Evolutionary conservation across 495 filamentous ascomycete genomes (phyloP).

Genomic region (Eremomyces bilateralis): DNA sequence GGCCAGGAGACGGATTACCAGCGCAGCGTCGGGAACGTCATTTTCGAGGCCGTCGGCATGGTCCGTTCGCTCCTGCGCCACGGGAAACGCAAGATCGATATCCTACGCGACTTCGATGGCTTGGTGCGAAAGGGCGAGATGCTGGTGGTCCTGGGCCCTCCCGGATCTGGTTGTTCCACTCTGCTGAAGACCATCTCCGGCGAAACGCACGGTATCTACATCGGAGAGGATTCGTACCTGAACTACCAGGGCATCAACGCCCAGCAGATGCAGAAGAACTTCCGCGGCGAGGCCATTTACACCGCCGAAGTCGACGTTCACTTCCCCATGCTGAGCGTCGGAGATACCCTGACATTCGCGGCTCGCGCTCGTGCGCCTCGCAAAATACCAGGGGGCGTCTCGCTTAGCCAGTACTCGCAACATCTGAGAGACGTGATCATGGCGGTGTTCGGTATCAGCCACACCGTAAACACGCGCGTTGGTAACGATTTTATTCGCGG

Average conservation of each 20-base stretch:
- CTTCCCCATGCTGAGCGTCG: constrained; percentile 20
- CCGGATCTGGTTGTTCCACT: constrained; percentile 48
- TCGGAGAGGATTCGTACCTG: constrained; percentile 17
- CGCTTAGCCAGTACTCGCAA: constrained; percentile 10
- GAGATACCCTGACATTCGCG: constrained; percentile 20
- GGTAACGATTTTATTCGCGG: constrained; percentile 23
- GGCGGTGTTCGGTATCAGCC: constrained; percentile 23
- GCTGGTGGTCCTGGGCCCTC: constrained; percentile 58
- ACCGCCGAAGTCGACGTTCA: constrained; percentile 24
- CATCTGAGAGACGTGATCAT: constrained; percentile 22
- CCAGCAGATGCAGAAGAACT: constrained; percentile 20
- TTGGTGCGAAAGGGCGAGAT: constrained; percentile 56
- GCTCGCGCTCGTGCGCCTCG: constrained; percentile 19
- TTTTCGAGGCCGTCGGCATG: constrained; percentile 14
- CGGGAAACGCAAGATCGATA: constrained; percentile 38
- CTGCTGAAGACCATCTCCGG: constrained; percentile 53
- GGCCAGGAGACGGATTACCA: constrained; percentile 27
- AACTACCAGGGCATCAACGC: constrained; percentile 22
- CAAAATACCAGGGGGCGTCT: constrained; percentile 17
- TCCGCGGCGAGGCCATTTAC: constrained; percentile 24
- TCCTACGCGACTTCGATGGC: constrained; percentile 52
- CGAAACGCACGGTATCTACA: constrained; percentile 32
- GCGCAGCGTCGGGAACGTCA: constrained; percentile 20
- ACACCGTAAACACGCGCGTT: constrained; percentile 21
- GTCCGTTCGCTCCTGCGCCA: constrained; percentile 23